These are phyloP conservation scores for Blastomyces emzantsi DNA, from an alignment of 2,329 filamentous ascomycete genomes.

Conservation along the genomic window DNA sequence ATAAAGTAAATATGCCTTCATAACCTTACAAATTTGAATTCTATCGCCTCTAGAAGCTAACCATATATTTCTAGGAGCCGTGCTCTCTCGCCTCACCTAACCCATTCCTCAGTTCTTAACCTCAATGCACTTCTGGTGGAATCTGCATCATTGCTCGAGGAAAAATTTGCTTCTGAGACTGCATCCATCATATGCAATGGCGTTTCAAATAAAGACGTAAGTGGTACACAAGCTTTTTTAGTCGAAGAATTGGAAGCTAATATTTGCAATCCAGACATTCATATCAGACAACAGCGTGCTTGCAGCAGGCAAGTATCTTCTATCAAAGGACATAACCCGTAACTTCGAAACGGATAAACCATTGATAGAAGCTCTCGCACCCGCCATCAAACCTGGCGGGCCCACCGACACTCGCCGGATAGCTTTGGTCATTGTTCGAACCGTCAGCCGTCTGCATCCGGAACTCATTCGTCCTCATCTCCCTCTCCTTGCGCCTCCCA, in stretches of 20 bases:
- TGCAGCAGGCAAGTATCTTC: slow-evolving; percentile 81
- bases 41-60: slow-evolving; percentile 20
- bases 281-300: slow-evolving; percentile 82
- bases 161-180: slow-evolving; percentile 63
- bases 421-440: slow-evolving; percentile 78
- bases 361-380: slow-evolving; percentile 69
- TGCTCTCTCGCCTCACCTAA: slow-evolving; percentile 68
- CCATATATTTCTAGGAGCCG: slow-evolving; percentile 53
- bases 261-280: slow-evolving; percentile 50
- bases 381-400: slow-evolving; percentile 65
- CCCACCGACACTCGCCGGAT: slow-evolving; percentile 77
- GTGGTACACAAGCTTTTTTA: slow-evolving; percentile 22
- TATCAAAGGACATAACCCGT: slow-evolving; percentile 51
- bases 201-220: slow-evolving; percentile 65
- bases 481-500: slow-evolving; percentile 64
- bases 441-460: slow-evolving; percentile 67
- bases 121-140: slow-evolving; percentile 85
- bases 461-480: slow-evolving; percentile 77
- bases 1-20: slow-evolving; percentile 42
- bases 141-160: slow-evolving; percentile 60
- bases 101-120: slow-evolving; percentile 68
- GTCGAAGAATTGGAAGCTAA: slow-evolving; percentile 16
- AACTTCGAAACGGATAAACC: slow-evolving; percentile 67
- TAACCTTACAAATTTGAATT: not conserved
- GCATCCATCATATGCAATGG: slow-evolving; percentile 70